Conservation (phyloP, 148 eudicot genomes). For the Cornus controversa region DNA sequence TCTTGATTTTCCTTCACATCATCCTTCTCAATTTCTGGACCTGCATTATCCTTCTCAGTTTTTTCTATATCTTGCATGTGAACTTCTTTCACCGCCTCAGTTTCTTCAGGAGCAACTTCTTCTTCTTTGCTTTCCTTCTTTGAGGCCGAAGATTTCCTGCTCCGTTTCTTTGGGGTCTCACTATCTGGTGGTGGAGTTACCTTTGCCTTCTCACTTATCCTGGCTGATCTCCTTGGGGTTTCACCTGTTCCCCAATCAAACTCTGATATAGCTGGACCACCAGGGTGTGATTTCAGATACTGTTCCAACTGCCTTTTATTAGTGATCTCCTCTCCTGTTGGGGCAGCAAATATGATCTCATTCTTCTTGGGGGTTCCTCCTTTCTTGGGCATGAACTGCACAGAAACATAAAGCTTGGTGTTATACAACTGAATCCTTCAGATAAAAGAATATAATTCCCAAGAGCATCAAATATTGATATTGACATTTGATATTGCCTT, state of each 20-base stretch:
- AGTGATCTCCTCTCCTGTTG: constrained; percentile 88
- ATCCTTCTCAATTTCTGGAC: constrained; percentile 14
- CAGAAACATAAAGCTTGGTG: neutral
- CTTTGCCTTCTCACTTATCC: constrained; percentile 78
- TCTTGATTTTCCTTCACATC: constrained; percentile 10
- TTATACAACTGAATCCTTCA: neutral
- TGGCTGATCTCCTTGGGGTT: constrained; percentile 81
- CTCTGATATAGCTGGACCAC: constrained; percentile 66
- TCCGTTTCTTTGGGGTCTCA: constrained; percentile 54
- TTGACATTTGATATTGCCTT: neutral
- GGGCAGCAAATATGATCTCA: constrained; percentile 74
- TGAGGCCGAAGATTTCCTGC: constrained; percentile 43
- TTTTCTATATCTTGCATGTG: constrained; percentile 10
- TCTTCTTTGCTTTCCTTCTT: constrained; percentile 48
- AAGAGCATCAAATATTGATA: neutral
- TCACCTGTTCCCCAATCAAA: constrained; percentile 93
- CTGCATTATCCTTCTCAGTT: constrained; percentile 10
- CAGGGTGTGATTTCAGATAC: constrained; percentile 87
- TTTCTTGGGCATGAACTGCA: constrained; percentile 72
- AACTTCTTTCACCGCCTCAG: constrained; percentile 10
- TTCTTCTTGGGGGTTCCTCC: constrained; percentile 77
- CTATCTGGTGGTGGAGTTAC: constrained; percentile 43
- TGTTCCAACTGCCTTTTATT: constrained; percentile 71
- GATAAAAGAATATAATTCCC: neutral
- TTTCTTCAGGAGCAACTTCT: constrained; percentile 20